Evolutionary conservation across 1,139 yeast genomes (phyloP).

Genomic region (Geotrichum reessii): DNA sequence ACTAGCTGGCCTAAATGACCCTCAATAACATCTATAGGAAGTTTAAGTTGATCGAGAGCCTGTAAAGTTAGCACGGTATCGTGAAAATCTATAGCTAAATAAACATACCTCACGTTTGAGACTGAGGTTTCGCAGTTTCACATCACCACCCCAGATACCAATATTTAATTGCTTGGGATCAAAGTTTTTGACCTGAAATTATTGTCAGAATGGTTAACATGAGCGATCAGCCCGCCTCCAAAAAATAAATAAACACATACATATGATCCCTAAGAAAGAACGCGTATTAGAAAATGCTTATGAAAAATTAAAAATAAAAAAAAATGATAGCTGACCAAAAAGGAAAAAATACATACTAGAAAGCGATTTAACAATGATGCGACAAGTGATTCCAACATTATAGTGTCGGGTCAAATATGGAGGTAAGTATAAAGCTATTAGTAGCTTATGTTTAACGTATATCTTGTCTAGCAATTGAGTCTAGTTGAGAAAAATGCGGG

Average conservation of each 20-base stretch:
- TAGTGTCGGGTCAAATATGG: background rate
- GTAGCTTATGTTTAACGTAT: background rate
- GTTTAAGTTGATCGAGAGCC: slow-evolving; percentile 75
- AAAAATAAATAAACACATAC: slow-evolving; percentile 19
- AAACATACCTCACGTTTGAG: slow-evolving; percentile 56
- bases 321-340: no score
- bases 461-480: background rate
- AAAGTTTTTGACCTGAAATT: slow-evolving; percentile 83
- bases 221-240: background rate
- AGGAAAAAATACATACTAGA: slow-evolving; percentile 34
- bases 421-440: background rate
- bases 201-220: slow-evolving; percentile 27
- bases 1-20: slow-evolving; percentile 90
- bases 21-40: slow-evolving; percentile 84
- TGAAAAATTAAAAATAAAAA: slow-evolving; percentile 21
- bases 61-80: slow-evolving; percentile 27
- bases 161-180: slow-evolving; percentile 92
- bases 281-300: background rate
- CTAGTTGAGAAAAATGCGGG: background rate
- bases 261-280: slow-evolving; percentile 26
- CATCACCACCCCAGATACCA: slow-evolving; percentile 98
- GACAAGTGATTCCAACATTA: slow-evolving; percentile 47
- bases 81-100: background rate
- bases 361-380: slow-evolving; percentile 46
- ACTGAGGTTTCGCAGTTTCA: slow-evolving; percentile 68